phyloP scores from a whole-genome alignment of 2,329 filamentous ascomycete genomes.

The Phyllosticta citrichinensis region DNA sequence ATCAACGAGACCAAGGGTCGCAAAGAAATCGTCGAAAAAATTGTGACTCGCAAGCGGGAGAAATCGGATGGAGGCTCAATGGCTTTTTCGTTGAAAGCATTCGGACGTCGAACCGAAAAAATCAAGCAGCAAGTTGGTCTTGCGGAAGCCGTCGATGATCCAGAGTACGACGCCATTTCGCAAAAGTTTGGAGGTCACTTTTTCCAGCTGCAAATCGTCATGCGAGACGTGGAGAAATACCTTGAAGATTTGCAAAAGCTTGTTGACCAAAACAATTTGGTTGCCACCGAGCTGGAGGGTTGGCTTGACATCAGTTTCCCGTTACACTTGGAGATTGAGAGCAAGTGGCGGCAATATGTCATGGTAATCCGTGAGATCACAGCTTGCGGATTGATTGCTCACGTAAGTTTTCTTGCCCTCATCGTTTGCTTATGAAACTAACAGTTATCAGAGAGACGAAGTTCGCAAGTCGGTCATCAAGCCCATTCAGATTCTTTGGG shows the following conservation, averaged over 20 bases:
- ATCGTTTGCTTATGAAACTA: not conserved
- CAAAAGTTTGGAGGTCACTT: constrained; percentile 89
- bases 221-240: constrained; percentile 90
- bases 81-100: constrained; percentile 56
- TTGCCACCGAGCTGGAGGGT: constrained; percentile 71
- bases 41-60: constrained; percentile 74
- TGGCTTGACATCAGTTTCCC: constrained; percentile 55
- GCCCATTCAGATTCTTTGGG: constrained; percentile 68
- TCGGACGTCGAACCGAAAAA: constrained; percentile 82
- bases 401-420: not conserved
- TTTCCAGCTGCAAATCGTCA: constrained; percentile 81
- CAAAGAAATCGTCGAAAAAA: constrained; percentile 80
- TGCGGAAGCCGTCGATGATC: constrained; percentile 60
- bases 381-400: constrained; percentile 28
- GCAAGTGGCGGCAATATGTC: constrained; percentile 89
- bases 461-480: constrained; percentile 77
- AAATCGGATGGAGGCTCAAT: constrained; percentile 67
- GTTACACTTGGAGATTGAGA: constrained; percentile 64
- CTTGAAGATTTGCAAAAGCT: constrained; percentile 71
- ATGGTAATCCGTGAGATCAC: constrained; percentile 79
- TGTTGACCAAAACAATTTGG: constrained; percentile 70
- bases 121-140: constrained; percentile 61
- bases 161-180: constrained; percentile 67
- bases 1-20: constrained; percentile 97
- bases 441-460: constrained; percentile 21